Conservation (phyloP, 2,329 filamentous ascomycete genomes). For the Colletotrichum phormii region DNA sequence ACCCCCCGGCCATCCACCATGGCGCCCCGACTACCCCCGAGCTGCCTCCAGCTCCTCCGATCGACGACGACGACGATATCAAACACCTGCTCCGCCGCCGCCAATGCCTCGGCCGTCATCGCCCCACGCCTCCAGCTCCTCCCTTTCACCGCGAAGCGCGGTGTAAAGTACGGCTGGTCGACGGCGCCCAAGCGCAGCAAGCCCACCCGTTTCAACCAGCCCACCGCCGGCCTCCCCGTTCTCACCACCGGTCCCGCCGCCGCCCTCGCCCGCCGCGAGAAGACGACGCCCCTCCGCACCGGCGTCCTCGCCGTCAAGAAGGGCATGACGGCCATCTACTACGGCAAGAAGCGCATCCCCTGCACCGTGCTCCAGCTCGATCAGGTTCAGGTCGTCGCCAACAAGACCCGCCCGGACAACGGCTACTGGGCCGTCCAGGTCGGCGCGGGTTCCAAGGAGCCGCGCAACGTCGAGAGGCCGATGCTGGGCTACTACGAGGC, state of each 20-base stretch:
- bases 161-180: slow-evolving; percentile 71
- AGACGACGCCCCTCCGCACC: slow-evolving; percentile 74
- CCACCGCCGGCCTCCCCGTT: slow-evolving; percentile 64
- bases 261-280: slow-evolving; percentile 68
- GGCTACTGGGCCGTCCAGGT: slow-evolving; percentile 97
- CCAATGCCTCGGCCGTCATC: slow-evolving; percentile 6
- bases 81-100: slow-evolving; percentile 15
- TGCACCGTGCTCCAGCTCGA: slow-evolving; percentile 97
- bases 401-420: slow-evolving; percentile 83
- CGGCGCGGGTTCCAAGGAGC: slow-evolving; percentile 79
- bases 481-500: slow-evolving; percentile 89
- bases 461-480: slow-evolving; percentile 83
- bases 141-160: slow-evolving; percentile 58
- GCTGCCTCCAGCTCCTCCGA: slow-evolving; percentile 37
- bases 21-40: slow-evolving; percentile 37
- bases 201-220: slow-evolving; percentile 70
- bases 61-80: slow-evolving; percentile 15
- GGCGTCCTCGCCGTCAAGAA: slow-evolving; percentile 91
- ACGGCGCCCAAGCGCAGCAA: slow-evolving; percentile 64
- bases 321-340: slow-evolving; percentile 94
- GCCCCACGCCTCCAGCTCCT: slow-evolving; percentile 53
- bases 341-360: slow-evolving; percentile 79
- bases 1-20: slow-evolving; percentile 20
- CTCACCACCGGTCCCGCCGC: slow-evolving; percentile 70
- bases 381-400: slow-evolving; percentile 86